phyloP scores from a whole-genome alignment of 108 stramenopile genomes.

The Seminavis robusta region DNA sequence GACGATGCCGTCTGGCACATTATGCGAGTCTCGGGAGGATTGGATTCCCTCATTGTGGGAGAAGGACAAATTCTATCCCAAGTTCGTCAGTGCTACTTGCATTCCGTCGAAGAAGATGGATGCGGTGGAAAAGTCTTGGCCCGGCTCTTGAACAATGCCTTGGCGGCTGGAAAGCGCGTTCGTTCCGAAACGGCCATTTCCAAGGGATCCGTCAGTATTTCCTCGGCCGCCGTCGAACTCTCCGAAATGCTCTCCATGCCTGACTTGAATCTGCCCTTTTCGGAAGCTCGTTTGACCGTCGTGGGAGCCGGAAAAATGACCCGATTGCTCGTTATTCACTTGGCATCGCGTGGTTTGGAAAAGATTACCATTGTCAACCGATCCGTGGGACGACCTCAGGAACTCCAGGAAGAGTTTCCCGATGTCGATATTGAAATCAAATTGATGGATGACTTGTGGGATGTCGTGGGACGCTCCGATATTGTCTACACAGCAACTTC shows the following conservation, averaged over 20 bases:
- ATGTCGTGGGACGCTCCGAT: constrained; percentile 86
- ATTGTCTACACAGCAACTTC: constrained; percentile 96
- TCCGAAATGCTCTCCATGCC: constrained; percentile 67
- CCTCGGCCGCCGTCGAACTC: constrained; percentile 96
- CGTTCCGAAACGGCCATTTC: constrained; percentile 95
- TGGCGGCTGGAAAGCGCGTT: constrained; percentile 96
- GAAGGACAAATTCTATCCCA: constrained; percentile 98
- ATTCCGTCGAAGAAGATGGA: constrained; percentile 95
- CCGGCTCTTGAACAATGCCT: constrained; percentile 90
- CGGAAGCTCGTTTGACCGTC: constrained; percentile 89
- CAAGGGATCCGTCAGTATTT: constrained; percentile 92
- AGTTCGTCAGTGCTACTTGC: constrained; percentile 93
- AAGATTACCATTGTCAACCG: constrained; percentile 96
- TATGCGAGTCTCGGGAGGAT: constrained; percentile 94
- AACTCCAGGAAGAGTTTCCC: constrained; percentile 88
- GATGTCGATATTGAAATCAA: constrained; percentile 91
- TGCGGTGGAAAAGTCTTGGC: constrained; percentile 95
- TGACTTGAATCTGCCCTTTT: constrained; percentile 88
- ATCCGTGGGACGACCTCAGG: constrained; percentile 68
- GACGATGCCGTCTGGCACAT: constrained; percentile 98
- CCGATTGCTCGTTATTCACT: constrained; percentile 91
- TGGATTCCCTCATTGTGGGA: constrained; percentile 98
- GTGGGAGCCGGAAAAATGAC: constrained; percentile 99
- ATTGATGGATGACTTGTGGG: constrained; percentile 86
- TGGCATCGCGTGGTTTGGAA: constrained; percentile 91